These are phyloP conservation scores for Ormosia semicastrata DNA, from an alignment of 306 rosid genomes.

Conservation along the genomic window DNA sequence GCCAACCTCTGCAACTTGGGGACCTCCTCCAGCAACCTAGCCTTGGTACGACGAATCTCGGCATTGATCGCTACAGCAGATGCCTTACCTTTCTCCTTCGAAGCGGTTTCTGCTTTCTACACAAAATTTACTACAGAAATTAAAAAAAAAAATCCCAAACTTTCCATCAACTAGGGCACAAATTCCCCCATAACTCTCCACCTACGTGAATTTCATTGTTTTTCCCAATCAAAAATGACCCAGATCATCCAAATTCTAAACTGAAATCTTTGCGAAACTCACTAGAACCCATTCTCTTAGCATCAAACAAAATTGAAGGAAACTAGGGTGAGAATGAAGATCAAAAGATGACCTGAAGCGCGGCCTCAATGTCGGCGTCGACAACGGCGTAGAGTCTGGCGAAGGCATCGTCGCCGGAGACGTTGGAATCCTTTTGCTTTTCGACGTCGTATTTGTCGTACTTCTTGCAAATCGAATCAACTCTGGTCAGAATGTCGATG, in stretches of 20 bases:
- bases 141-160: not conserved
- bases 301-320: not conserved
- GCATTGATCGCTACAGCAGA: conserved; percentile 94
- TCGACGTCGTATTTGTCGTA: conserved; percentile 91
- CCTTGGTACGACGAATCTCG: conserved; percentile 95
- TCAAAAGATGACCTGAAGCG: conserved; percentile 46
- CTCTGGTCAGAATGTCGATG: conserved; percentile 90
- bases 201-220: not conserved
- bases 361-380: conserved; percentile 74
- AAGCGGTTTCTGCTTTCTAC: conserved; percentile 92
- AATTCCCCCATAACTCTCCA: not conserved
- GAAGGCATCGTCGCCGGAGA: conserved; percentile 95
- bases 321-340: not conserved
- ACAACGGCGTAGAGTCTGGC: conserved; percentile 79
- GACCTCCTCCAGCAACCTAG: conserved; percentile 87
- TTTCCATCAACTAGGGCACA: not conserved
- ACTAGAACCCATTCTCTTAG: not conserved
- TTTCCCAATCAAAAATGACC: not conserved
- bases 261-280: not conserved
- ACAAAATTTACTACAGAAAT: conserved; percentile 19
- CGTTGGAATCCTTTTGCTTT: conserved; percentile 67
- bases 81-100: conserved; percentile 85
- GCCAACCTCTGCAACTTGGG: conserved; percentile 96
- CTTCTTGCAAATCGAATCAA: conserved; percentile 91
- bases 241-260: not conserved